phyloP scores from a whole-genome alignment of 148 eudicot genomes.

The Talinum fruticosum region DNA sequence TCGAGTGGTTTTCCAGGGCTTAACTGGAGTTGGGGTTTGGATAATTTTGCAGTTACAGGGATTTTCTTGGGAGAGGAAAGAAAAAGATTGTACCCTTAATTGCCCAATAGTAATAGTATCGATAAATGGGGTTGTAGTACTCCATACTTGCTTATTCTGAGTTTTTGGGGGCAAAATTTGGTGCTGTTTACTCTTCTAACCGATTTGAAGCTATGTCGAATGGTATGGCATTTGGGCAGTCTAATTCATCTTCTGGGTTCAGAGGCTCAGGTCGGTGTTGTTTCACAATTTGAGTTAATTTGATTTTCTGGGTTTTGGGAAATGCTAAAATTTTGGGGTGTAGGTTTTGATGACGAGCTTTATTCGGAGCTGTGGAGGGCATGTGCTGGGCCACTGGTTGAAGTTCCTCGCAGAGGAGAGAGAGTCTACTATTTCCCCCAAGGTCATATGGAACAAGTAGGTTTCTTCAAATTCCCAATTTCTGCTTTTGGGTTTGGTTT shows the following conservation, averaged over 20 bases:
- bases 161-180: not conserved
- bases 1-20: slow-evolving; percentile 6
- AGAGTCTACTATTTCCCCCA: slow-evolving; percentile 88
- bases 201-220: slow-evolving; percentile 15
- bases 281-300: not conserved
- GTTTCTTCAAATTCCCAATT: slow-evolving; percentile 13
- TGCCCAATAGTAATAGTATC: not conserved
- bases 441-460: slow-evolving; percentile 93
- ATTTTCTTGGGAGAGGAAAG: slow-evolving; percentile 24
- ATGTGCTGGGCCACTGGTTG: slow-evolving; percentile 93
- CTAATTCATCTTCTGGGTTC: slow-evolving; percentile 34
- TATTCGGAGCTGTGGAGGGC: slow-evolving; percentile 80
- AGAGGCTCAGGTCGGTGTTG: slow-evolving; percentile 30
- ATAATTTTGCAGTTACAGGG: slow-evolving; percentile 13
- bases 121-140: not conserved
- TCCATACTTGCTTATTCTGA: not conserved
- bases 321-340: slow-evolving; percentile 9
- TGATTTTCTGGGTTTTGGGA: not conserved
- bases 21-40: not conserved
- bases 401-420: slow-evolving; percentile 57
- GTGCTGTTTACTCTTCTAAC: not conserved
- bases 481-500: not conserved
- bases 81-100: slow-evolving; percentile 20
- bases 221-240: slow-evolving; percentile 43
- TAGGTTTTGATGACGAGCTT: slow-evolving; percentile 40